A percentile compares a stretch with the other conserved stretches of the same genome.
These are phyloP conservation scores for Salix purpurea DNA, from an alignment of 345 rosid genomes.

Conservation along the genomic window DNA sequence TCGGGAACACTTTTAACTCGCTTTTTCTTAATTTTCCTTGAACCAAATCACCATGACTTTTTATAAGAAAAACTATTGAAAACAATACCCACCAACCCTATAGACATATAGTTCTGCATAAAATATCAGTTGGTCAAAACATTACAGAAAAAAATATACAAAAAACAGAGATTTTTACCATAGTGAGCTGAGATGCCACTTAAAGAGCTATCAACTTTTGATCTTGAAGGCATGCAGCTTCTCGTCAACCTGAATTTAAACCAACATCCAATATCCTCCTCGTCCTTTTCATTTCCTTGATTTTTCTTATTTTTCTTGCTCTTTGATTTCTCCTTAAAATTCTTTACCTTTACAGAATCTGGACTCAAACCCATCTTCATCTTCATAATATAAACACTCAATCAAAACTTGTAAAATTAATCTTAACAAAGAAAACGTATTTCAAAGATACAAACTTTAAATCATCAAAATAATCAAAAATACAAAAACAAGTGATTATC, in stretches of 20 bases:
- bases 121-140: background rate
- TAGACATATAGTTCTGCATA: background rate
- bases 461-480: slow-evolving; percentile 6
- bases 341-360: slow-evolving; percentile 17
- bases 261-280: slow-evolving; percentile 23
- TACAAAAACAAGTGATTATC: background rate
- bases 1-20: background rate
- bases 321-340: slow-evolving; percentile 22
- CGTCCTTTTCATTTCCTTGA: slow-evolving; percentile 7
- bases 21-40: background rate
- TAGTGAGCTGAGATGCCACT: slow-evolving; percentile 23
- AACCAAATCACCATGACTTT: too few species aligned
- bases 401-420: background rate
- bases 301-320: slow-evolving; percentile 16
- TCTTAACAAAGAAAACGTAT: slow-evolving; percentile 5
- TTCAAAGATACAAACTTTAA: slow-evolving; percentile 9
- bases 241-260: slow-evolving; percentile 15
- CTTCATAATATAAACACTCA: background rate
- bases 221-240: slow-evolving; percentile 29
- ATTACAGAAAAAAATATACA: background rate
- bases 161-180: slow-evolving; percentile 10
- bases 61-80: background rate
- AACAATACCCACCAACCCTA: background rate
- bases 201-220: slow-evolving; percentile 24
- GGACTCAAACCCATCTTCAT: slow-evolving; percentile 21